Percentiles rank a stretch among this genome's conserved stretches.
Conservation (phyloP, 352 stramenopile genomes). For the Pythium brassicae region DNA sequence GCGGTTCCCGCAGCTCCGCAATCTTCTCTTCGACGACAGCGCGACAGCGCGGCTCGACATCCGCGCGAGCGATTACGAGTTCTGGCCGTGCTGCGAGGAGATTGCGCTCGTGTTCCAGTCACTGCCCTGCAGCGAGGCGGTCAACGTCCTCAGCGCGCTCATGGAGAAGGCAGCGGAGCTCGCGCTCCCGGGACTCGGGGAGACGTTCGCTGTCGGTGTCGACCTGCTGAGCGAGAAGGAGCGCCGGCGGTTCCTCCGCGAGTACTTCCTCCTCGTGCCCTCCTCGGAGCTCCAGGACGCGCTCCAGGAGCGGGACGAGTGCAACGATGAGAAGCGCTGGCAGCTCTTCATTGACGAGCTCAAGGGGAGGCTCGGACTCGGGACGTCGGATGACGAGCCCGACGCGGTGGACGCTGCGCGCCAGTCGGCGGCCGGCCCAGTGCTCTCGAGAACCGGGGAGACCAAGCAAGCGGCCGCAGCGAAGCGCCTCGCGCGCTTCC, state of each 20-base stretch:
- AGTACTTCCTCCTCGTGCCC: constrained; percentile 56
- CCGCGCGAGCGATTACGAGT: constrained; percentile 32
- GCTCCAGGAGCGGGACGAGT: constrained; percentile 42
- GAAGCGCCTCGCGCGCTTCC: constrained; percentile 25
- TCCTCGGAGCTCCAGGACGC: constrained; percentile 48
- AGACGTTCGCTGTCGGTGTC: constrained; percentile 36
- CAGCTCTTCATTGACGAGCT: constrained; percentile 47
- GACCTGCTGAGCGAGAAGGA: constrained; percentile 41
- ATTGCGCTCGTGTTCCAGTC: constrained; percentile 43
- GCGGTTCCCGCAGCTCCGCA: constrained; percentile 21
- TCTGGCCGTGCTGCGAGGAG: constrained; percentile 37
- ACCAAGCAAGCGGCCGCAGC: neutral
- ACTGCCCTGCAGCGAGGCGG: constrained; percentile 28
- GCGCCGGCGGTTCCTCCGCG: constrained; percentile 37
- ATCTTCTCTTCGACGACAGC: constrained; percentile 19
- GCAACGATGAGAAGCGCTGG: constrained; percentile 55
- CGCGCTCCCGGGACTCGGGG: constrained; percentile 29
- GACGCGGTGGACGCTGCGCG: neutral
- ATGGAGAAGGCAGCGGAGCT: constrained; percentile 36
- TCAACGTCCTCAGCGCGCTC: constrained; percentile 29
- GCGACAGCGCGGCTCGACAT: constrained; percentile 19
- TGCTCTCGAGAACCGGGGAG: neutral
- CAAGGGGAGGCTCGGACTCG: constrained; percentile 26
- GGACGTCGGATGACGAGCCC: constrained; percentile 1
- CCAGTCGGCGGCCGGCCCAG: neutral